Percentiles rank a stretch among this genome's conserved stretches.
These are phyloP conservation scores for Alternaria burnsii DNA, from an alignment of 2,329 filamentous ascomycete species.

Conservation along the genomic window DNA sequence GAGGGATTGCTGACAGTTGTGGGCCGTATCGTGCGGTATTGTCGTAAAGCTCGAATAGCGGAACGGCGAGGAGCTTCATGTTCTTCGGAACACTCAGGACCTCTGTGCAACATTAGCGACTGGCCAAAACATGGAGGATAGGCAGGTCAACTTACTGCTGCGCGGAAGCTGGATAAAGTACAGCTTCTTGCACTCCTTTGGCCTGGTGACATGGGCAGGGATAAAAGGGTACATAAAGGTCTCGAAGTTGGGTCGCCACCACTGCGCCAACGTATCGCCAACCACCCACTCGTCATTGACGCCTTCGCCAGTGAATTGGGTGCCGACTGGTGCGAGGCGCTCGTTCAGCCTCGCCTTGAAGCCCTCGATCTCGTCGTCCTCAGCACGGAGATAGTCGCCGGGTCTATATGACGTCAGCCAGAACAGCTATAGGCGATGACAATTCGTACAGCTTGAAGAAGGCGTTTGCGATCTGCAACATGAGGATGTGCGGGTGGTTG, in stretches of 20 bases:
- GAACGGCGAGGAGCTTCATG: conserved; percentile 98
- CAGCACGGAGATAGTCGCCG: conserved; percentile 88
- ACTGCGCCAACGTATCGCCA: conserved; percentile 93
- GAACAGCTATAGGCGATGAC: not conserved
- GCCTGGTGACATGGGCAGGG: conserved; percentile 91
- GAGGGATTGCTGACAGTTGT: conserved; percentile 94
- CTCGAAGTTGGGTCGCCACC: conserved; percentile 99
- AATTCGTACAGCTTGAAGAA: conserved; percentile 88
- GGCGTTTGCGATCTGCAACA: conserved; percentile 98
- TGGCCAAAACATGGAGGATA: conserved; percentile 8
- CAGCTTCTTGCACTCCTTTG: conserved; percentile 99
- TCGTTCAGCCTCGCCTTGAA: conserved; percentile 95
- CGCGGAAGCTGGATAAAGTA: conserved; percentile 96
- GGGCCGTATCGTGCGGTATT: conserved; percentile 95
- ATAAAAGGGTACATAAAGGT: conserved; percentile 99
- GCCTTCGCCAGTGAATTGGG: conserved; percentile 79
- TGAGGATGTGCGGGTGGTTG: conserved; percentile 97
- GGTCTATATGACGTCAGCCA: conserved; percentile 61
- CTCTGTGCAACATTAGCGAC: conserved; percentile 63
- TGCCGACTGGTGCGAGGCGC: conserved; percentile 88
- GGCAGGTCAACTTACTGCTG: conserved; percentile 70
- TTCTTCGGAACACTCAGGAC: conserved; percentile 97
- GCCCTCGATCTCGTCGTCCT: conserved; percentile 91
- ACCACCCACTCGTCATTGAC: conserved; percentile 95
- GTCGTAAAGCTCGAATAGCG: conserved; percentile 97